Evolutionary conservation across 352 stramenopile genomes (phyloP), one percentile per base, ranked within the genome.

Genomic region (Phytophthora europaea): DNA sequence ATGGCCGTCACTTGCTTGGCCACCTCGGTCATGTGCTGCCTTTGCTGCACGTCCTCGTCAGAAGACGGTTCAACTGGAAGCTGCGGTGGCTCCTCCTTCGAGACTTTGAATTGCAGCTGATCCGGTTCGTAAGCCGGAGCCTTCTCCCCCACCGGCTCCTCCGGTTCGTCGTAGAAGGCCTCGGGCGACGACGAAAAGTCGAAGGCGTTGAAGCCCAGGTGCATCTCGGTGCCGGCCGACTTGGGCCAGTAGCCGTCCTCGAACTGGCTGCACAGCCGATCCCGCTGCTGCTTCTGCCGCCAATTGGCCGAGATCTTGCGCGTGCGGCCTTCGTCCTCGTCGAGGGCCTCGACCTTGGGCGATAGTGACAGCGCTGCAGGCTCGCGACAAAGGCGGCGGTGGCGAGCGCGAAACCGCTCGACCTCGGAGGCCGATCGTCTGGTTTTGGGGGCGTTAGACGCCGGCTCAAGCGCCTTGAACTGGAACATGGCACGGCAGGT

Each of bases 141-240:
- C 40, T 36, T 22, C 16, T 34, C 9, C 28, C 22, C 31, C 16
- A 67, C 4, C 2, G 18, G 1, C 9, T 28, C 26, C 20, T 63
- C 16, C 51, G 36, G 15, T 6, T 67, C 4, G 5, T 78, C 72
- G n/a, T 58, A 57, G 22, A 88, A 87, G 6, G 66, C 72, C 48
- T 88, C 81, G 22, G 79, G 81, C 9, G 77, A 82, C 45, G 62
- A 54, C 16, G 60, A 71, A 28, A 82, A 87, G 72, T 87, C 79
- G 45, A 88, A 87, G 16, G 81, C 81, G 64, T 85, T 85, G 57
- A 84, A 81, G 34, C 68, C 69, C 55, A 81, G 47, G 53, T 75
- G 70, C 76, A 78, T 70, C 60, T 80, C 75, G 10, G 70, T 78
- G 8, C 70, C 65, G 10, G 65, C 67, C 28, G 59, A 61, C 36